Conservation (phyloP, 768 basidiomycete genomes). For the Mycena chlorophos region DNA sequence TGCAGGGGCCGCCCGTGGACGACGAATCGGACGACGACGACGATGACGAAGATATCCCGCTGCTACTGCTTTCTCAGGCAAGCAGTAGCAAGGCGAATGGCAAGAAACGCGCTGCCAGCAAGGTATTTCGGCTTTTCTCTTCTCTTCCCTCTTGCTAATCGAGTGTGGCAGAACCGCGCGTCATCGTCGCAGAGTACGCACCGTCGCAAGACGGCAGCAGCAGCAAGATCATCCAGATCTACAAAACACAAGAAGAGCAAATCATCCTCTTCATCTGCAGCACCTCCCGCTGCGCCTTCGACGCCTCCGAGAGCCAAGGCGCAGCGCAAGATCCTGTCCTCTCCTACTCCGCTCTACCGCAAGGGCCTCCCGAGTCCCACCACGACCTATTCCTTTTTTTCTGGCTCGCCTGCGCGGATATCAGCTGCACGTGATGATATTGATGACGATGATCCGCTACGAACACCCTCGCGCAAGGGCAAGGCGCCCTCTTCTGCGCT, state of each 20-base stretch:
- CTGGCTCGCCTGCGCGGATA: conserved; percentile 37
- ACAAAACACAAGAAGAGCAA: conserved; percentile 19
- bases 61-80: conserved; percentile 23
- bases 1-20: conserved; percentile 28
- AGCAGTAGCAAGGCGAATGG: conserved; percentile 15
- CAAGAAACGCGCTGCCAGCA: conserved; percentile 26
- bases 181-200: conserved; percentile 18
- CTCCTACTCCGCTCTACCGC: conserved; percentile 21
- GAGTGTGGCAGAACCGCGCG: conserved; percentile 9
- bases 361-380: conserved; percentile 31
- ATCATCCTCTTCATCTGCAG: neutral
- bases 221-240: conserved; percentile 7
- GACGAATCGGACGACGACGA: conserved; percentile 27
- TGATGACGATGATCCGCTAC: conserved; percentile 31
- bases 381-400: conserved; percentile 22
- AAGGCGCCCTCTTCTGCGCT: conserved; percentile 32
- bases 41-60: conserved; percentile 31
- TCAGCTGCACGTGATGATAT: conserved; percentile 23
- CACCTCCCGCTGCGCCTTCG: neutral
- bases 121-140: conserved; percentile 23
- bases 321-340: conserved; percentile 19
- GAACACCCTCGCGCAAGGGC: conserved; percentile 50
- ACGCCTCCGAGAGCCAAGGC: neutral
- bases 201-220: conserved; percentile 21
- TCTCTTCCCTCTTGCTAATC: neutral